Conservation (phyloP, 495 filamentous ascomycete species). For the Chaetomium tenue region DNA sequence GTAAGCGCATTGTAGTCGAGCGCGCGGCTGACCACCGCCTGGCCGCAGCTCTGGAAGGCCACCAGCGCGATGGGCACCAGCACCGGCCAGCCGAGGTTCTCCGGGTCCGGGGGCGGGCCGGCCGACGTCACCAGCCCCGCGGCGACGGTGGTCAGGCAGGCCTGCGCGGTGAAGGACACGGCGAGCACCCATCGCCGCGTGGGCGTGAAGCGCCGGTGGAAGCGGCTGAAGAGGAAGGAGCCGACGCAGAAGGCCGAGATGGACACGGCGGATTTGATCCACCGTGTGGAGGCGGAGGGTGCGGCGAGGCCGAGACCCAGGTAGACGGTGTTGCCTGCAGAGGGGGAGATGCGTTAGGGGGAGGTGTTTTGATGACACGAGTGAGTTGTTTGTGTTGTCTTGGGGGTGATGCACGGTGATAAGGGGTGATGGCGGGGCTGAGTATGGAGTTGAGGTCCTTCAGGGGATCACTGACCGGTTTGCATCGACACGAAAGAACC, state of each 20-base stretch:
- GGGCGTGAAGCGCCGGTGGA: conserved; percentile 57
- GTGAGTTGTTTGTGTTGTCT: not conserved
- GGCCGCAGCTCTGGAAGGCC: conserved; percentile 68
- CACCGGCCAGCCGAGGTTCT: conserved; percentile 55
- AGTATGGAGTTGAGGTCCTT: too few relatives aligned
- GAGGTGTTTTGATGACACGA: not conserved
- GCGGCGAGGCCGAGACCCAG: conserved; percentile 63
- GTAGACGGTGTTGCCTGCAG: conserved; percentile 66
- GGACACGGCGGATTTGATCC: conserved; percentile 65
- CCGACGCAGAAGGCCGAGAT: conserved; percentile 66
- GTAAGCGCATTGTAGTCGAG: conserved; percentile 61
- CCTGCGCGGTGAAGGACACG: conserved; percentile 58
- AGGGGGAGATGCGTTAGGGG: not conserved
- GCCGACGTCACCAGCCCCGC: conserved; percentile 57
- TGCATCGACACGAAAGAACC: conserved; percentile 79
- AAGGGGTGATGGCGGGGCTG: too few relatives aligned
- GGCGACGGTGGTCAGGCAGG: conserved; percentile 52
- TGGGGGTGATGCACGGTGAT: not conserved
- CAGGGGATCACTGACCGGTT: conserved; percentile 49
- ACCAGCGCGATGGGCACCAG: conserved; percentile 61
- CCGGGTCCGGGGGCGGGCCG: conserved; percentile 27
- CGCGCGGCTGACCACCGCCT: conserved; percentile 66
- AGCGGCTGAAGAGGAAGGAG: conserved; percentile 60
- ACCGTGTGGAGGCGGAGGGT: conserved; percentile 54
- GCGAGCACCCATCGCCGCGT: conserved; percentile 62